Percentiles rank a stretch among this genome's conserved stretches.
Conservation (phyloP, 306 rosid genomes). For the Malus asiatica region DNA sequence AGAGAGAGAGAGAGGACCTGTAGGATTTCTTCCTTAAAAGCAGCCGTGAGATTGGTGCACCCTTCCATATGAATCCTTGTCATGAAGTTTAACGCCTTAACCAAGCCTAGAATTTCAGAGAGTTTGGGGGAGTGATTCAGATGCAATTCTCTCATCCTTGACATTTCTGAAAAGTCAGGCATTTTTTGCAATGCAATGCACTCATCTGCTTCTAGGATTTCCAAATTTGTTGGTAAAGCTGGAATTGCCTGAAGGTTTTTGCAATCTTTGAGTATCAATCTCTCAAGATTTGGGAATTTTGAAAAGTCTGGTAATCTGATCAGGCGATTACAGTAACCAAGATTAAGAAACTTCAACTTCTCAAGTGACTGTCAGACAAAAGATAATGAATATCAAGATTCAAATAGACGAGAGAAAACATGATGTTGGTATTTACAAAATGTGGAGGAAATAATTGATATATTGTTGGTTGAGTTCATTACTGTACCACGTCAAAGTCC, state of each 20-base stretch:
- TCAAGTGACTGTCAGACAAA: conserved; percentile 5
- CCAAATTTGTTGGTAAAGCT: background rate
- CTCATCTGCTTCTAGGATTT: background rate
- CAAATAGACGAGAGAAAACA: background rate
- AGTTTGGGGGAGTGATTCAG: no score
- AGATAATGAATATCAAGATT: background rate
- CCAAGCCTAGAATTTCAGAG: no score
- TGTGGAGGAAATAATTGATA: background rate
- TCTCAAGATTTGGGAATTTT: conserved; percentile 30
- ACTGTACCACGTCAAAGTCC: conserved; percentile 18
- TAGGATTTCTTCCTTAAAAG: no score
- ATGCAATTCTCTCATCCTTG: no score
- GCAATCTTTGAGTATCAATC: conserved; percentile 8
- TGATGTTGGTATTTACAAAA: background rate
- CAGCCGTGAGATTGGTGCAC: no score
- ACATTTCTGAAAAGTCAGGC: no score
- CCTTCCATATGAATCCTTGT: no score
- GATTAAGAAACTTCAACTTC: conserved; percentile 9
- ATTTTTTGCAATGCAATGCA: conserved; percentile 3
- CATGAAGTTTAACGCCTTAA: no score
- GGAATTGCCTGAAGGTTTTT: background rate
- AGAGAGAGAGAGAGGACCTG: no score
- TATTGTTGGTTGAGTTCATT: background rate
- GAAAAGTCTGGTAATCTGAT: conserved; percentile 27
- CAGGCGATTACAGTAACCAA: conserved; percentile 27